phyloP scores from a whole-genome alignment of 345 rosid species.

The Lepidium didymum region DNA sequence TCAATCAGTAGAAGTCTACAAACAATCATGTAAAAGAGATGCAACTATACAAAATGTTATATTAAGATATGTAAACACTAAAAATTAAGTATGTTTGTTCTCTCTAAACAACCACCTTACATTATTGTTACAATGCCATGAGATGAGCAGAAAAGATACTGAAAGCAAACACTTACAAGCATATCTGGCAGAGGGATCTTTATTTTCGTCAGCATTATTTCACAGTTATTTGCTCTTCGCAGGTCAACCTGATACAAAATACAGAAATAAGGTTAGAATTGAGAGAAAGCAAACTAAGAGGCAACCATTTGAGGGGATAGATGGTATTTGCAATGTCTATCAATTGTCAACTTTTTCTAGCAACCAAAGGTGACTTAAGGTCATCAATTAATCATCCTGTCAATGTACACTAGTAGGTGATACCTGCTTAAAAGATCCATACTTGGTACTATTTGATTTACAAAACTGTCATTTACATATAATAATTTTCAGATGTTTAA shows the following conservation, averaged over 20 bases:
- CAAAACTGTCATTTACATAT: not conserved
- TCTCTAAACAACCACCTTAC: not conserved
- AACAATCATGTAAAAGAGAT: not conserved
- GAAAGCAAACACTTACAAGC: conserved; percentile 61
- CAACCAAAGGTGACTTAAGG: not conserved
- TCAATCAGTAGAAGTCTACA: not conserved
- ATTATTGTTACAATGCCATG: not conserved
- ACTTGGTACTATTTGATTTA: not conserved
- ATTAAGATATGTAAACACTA: not conserved
- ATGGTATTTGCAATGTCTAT: not conserved
- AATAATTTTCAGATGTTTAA: not conserved
- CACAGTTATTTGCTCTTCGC: conserved; percentile 97
- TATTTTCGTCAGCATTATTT: conserved; percentile 94
- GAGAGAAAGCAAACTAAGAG: not conserved
- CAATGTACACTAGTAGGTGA: not conserved
- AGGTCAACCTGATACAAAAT: conserved; percentile 68
- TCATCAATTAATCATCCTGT: not conserved
- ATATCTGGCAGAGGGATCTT: conserved; percentile 88
- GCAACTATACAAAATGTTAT: conserved; percentile 1
- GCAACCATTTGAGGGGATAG: not conserved
- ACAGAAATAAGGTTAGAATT: not conserved
- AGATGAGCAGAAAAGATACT: conserved; percentile 20
- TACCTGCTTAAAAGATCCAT: not conserved
- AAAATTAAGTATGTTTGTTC: not conserved
- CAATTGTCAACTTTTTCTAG: not conserved